Percentiles rank a stretch among this genome's conserved stretches.
These are phyloP conservation scores for Phytophthora constricta DNA, from an alignment of 352 stramenopile species.

Conservation along the genomic window DNA sequence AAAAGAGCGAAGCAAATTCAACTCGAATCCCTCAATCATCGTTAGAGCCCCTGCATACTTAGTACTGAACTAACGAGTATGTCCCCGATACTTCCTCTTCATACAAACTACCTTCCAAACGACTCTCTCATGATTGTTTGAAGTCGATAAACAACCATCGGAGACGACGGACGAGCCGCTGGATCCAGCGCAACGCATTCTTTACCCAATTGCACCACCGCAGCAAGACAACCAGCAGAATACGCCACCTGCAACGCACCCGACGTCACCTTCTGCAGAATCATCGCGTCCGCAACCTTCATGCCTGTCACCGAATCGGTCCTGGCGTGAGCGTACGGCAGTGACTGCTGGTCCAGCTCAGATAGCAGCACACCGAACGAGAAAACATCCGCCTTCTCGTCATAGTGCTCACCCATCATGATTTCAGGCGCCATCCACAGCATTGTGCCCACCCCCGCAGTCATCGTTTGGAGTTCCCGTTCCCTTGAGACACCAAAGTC, in stretches of 20 bases:
- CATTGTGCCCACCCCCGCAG: conserved; percentile 17
- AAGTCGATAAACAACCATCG: conserved; percentile 23
- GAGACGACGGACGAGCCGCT: conserved; percentile 8
- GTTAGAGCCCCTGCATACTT: too few species aligned
- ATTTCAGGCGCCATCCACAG: conserved; percentile 36
- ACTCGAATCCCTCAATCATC: too few species aligned
- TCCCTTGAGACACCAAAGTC: conserved; percentile 16
- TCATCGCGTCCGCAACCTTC: conserved; percentile 25
- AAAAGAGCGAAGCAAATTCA: too few species aligned
- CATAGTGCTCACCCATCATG: conserved; percentile 19
- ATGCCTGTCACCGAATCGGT: conserved; percentile 3
- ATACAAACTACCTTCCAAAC: neutral
- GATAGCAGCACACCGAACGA: conserved; percentile 28
- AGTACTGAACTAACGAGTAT: too few species aligned
- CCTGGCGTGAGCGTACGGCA: conserved; percentile 19
- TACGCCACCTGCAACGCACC: conserved; percentile 23
- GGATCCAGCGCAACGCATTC: conserved; percentile 22
- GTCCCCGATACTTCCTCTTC: neutral
- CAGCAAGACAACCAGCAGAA: neutral
- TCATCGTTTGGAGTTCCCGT: conserved; percentile 13
- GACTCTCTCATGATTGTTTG: conserved; percentile 18
- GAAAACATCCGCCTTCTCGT: conserved; percentile 29
- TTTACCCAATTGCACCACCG: conserved; percentile 10
- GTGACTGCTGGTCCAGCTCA: conserved; percentile 23
- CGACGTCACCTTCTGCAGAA: conserved; percentile 25